These are phyloP conservation scores for Logfia minima DNA, from an alignment of 129 eudicot species.

Conservation along the genomic window DNA sequence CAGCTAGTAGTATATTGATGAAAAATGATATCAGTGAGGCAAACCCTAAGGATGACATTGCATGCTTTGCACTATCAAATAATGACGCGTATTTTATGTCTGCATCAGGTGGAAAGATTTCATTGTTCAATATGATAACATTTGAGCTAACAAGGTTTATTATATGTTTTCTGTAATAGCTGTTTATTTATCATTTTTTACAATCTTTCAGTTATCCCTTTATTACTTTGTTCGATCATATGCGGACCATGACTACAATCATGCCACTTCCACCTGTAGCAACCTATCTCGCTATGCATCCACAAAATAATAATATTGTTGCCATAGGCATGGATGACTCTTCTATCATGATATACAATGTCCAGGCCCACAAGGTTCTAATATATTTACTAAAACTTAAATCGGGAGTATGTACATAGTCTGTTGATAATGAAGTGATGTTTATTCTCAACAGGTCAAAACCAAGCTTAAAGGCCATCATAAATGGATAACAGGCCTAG, in stretches of 20 bases:
- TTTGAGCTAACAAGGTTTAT: background rate
- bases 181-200: no score
- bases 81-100: background rate
- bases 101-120: constrained; percentile 1
- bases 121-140: background rate
- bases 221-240: background rate
- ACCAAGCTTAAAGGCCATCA: background rate
- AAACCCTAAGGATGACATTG: background rate
- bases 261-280: background rate
- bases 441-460: background rate
- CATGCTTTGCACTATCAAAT: background rate
- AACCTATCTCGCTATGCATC: background rate
- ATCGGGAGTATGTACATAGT: background rate
- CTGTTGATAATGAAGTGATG: background rate
- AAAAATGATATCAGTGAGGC: background rate
- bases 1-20: background rate
- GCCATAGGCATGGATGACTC: constrained; percentile 5
- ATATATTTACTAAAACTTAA: background rate
- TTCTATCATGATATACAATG: background rate
- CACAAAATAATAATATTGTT: background rate
- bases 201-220: no score
- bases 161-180: background rate
- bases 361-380: background rate
- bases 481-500: background rate
- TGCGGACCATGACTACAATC: background rate